A percentile compares a stretch with the other conserved stretches of the same genome.
phyloP scores from a whole-genome alignment of 352 stramenopile genomes.

The Phytophthora europaea region DNA sequence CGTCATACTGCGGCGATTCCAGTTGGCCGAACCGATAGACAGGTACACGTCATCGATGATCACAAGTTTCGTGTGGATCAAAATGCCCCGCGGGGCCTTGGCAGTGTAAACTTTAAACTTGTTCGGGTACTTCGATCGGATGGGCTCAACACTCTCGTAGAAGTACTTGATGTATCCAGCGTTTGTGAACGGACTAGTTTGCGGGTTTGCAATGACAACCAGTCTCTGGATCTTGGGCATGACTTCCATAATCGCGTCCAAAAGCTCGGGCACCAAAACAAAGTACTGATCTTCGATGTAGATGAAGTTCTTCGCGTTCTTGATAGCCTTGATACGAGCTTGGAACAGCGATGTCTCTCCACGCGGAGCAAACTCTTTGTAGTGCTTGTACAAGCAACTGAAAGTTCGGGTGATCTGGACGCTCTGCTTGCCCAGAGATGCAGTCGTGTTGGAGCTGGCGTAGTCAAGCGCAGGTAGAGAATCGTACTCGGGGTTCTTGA shows the following conservation, averaged over 20 bases:
- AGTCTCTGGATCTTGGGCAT: slow-evolving; percentile 54
- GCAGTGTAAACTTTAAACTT: slow-evolving; percentile 48
- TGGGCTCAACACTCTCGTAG: slow-evolving; percentile 56
- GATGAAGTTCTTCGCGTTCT: slow-evolving; percentile 47
- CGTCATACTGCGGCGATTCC: slow-evolving; percentile 55
- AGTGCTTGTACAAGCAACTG: slow-evolving; percentile 57
- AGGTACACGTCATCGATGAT: slow-evolving; percentile 74
- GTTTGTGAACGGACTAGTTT: slow-evolving; percentile 32
- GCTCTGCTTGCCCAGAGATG: slow-evolving; percentile 28
- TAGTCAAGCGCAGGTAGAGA: slow-evolving; percentile 13
- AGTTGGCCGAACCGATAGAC: slow-evolving; percentile 66
- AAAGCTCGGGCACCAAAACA: slow-evolving; percentile 45
- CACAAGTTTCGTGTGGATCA: slow-evolving; percentile 62
- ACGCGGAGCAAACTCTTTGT: slow-evolving; percentile 55
- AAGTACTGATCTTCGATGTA: slow-evolving; percentile 33
- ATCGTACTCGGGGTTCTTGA: slow-evolving; percentile 50
- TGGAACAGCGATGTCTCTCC: slow-evolving; percentile 57
- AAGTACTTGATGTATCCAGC: slow-evolving; percentile 57
- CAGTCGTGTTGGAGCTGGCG: slow-evolving; percentile 10
- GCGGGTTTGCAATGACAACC: slow-evolving; percentile 52
- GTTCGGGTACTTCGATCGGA: slow-evolving; percentile 41
- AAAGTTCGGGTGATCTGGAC: slow-evolving; percentile 60
- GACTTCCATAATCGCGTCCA: slow-evolving; percentile 53
- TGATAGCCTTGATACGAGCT: slow-evolving; percentile 47
- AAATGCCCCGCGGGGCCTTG: slow-evolving; percentile 40